Conservation (phyloP, 345 rosid species). For the Physaria fendleri region DNA sequence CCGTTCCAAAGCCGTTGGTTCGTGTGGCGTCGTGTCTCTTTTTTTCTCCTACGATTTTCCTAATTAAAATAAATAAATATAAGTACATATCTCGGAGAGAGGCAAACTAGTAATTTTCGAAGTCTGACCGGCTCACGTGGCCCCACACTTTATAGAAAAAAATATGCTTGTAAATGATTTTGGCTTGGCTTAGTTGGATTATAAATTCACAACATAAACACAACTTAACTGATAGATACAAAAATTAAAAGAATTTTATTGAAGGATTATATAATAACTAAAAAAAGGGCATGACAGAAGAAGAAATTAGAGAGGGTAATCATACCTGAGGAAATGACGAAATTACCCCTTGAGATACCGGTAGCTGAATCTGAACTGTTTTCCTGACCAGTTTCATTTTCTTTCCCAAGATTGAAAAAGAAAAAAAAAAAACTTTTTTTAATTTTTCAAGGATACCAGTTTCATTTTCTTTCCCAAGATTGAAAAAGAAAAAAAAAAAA, state of each 20-base stretch:
- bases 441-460: no score
- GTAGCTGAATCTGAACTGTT: background rate
- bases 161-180: no score
- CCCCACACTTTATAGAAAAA: no score
- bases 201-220: no score
- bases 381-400: background rate
- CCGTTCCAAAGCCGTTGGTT: conserved; percentile 12
- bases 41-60: background rate
- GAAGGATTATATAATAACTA: no score
- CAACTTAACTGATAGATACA: no score
- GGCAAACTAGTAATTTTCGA: conserved; percentile 6
- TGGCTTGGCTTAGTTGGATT: no score
- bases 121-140: conserved; percentile 12
- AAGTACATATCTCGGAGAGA: background rate
- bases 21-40: no score
- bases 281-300: background rate
- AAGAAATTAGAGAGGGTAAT: no score
- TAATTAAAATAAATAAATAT: background rate
- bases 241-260: no score
- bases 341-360: background rate
- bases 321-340: background rate
- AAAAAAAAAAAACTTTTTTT: no score
- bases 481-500: no score
- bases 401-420: background rate
- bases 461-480: background rate